These are phyloP conservation scores for Apostasia shenzhenica DNA, from an alignment of 106 monocot species.

Conservation along the genomic window DNA sequence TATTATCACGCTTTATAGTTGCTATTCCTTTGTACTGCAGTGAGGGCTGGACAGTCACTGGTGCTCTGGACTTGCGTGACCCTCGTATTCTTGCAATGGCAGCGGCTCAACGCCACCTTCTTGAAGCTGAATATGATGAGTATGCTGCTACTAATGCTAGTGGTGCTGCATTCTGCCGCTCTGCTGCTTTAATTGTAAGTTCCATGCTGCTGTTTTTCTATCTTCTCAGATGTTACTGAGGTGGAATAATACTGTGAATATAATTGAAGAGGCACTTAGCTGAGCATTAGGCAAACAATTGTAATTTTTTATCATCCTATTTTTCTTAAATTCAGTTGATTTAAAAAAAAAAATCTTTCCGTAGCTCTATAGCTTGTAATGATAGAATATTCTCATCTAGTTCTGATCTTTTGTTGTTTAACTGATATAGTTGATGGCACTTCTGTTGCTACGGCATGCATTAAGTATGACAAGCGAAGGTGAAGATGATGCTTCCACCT, in stretches of 20 bases:
- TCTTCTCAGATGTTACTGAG: too few relatives aligned
- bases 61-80: slow-evolving; percentile 64
- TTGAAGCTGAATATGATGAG: slow-evolving; percentile 84
- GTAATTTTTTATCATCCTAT: too few relatives aligned
- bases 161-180: slow-evolving; percentile 84
- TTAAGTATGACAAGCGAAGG: slow-evolving; percentile 60
- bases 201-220: not conserved
- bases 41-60: slow-evolving; percentile 69
- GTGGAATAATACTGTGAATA: too few relatives aligned
- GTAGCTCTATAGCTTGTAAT: too few relatives aligned
- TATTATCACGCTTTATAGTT: not conserved
- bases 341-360: too few relatives aligned
- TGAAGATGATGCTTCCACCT: slow-evolving; percentile 59
- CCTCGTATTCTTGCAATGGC: slow-evolving; percentile 81
- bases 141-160: slow-evolving; percentile 77
- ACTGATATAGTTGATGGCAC: slow-evolving; percentile 60
- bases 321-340: too few relatives aligned
- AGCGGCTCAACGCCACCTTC: slow-evolving; percentile 66
- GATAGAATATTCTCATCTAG: too few relatives aligned
- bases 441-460: slow-evolving; percentile 81
- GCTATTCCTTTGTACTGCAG: slow-evolving; percentile 11
- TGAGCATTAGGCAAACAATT: too few relatives aligned
- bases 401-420: too few relatives aligned
- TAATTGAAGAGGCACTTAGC: too few relatives aligned
- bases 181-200: slow-evolving; percentile 81